phyloP scores from a whole-genome alignment of 1,284 basidiomycete genomes.

The Albatrellus sp. region DNA sequence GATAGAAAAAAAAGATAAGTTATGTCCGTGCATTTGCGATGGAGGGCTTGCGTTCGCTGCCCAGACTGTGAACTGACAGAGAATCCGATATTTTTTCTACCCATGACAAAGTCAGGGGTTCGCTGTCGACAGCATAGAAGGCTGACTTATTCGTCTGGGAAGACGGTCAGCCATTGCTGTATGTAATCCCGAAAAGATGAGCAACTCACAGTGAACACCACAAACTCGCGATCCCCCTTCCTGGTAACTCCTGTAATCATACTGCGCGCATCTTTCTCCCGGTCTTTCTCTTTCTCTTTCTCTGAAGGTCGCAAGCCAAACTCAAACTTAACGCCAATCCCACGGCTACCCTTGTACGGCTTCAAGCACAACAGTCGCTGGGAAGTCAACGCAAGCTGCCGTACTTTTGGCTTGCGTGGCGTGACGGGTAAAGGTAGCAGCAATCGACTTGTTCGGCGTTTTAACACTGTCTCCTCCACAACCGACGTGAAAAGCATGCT shows the following conservation, averaged over 20 bases:
- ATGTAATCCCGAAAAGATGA: slow-evolving; percentile 2
- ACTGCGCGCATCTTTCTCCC: slow-evolving; percentile 19
- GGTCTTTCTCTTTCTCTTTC: slow-evolving; percentile 18
- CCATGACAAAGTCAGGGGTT: slow-evolving; percentile 31
- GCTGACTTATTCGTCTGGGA: slow-evolving; percentile 39
- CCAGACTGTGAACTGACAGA: slow-evolving; percentile 11
- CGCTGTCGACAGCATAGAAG: slow-evolving; percentile 33
- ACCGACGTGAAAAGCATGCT: slow-evolving; percentile 33
- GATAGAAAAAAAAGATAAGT: slow-evolving; percentile 11
- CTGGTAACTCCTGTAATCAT: slow-evolving; percentile 35
- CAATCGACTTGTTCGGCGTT: slow-evolving; percentile 49
- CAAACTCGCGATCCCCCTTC: slow-evolving; percentile 48
- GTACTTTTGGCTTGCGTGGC: slow-evolving; percentile 36
- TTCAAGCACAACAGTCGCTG: slow-evolving; percentile 47
- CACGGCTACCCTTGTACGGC: slow-evolving; percentile 22
- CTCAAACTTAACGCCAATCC: slow-evolving; percentile 36
- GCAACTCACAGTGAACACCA: slow-evolving; percentile 43
- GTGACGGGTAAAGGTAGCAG: slow-evolving; percentile 38
- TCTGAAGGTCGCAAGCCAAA: slow-evolving; percentile 25
- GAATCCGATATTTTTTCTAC: slow-evolving; percentile 36
- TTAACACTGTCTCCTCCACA: slow-evolving; percentile 41
- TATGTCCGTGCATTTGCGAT: slow-evolving; percentile 9
- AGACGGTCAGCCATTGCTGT: neutral
- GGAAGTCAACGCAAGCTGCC: slow-evolving; percentile 48
- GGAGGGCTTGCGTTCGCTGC: slow-evolving; percentile 8